Percentiles rank a stretch among this genome's conserved stretches.
Conservation (phyloP, 1,284 basidiomycete genomes). For the Rhizopogon hawkerae region DNA sequence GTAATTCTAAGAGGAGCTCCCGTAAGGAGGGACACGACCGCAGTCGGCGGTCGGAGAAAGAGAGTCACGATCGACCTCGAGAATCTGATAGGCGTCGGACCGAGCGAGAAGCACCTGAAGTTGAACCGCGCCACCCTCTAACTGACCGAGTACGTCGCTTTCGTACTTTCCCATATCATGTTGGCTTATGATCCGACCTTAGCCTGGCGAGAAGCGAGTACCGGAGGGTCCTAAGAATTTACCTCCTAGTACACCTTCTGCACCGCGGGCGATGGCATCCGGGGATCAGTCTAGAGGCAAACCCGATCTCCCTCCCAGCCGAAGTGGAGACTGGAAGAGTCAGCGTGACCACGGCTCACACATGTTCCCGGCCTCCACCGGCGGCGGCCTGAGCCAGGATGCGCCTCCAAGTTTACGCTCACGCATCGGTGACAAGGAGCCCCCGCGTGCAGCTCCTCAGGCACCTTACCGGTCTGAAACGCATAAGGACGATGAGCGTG, state of each 20-base stretch:
- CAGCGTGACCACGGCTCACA: conserved; percentile 27
- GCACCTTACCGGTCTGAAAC: conserved; percentile 36
- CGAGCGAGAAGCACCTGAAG: conserved; percentile 49
- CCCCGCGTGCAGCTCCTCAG: conserved; percentile 31
- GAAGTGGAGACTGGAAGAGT: conserved; percentile 26
- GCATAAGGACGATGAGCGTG: conserved; percentile 52
- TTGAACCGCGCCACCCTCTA: conserved; percentile 36
- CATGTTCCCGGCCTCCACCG: conserved; percentile 16
- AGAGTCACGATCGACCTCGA: conserved; percentile 51
- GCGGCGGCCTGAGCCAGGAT: conserved; percentile 15
- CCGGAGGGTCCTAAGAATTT: conserved; percentile 49
- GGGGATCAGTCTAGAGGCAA: conserved; percentile 32
- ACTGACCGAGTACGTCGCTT: conserved; percentile 47
- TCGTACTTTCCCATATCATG: neutral
- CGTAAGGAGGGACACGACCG: conserved; percentile 69
- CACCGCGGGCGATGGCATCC: conserved; percentile 61
- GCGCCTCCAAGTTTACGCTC: conserved; percentile 45
- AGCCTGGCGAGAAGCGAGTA: conserved; percentile 49
- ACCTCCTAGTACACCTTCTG: conserved; percentile 57
- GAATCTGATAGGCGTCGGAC: conserved; percentile 61
- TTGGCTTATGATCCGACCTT: conserved; percentile 6
- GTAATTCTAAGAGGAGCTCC: conserved; percentile 62
- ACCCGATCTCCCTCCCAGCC: conserved; percentile 28
- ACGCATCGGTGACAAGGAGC: conserved; percentile 57
- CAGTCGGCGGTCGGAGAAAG: conserved; percentile 59